These are phyloP conservation scores for Nakazawaea wickerhamii DNA, from an alignment of 805 yeast species.

Conservation along the genomic window DNA sequence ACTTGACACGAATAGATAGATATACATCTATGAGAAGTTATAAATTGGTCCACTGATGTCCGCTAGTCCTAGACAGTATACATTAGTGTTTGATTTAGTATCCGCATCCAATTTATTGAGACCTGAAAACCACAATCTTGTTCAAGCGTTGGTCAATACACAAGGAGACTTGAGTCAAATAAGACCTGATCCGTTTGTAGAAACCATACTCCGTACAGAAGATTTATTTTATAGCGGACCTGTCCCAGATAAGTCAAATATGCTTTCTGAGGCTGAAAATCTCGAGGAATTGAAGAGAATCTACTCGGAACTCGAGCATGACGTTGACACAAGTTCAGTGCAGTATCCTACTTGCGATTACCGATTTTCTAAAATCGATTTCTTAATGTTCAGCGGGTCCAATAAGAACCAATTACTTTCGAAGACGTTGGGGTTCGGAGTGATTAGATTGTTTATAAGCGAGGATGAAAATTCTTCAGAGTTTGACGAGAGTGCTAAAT, in stretches of 20 bases:
- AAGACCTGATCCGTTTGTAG: background rate
- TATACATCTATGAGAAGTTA: background rate
- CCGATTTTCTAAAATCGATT: constrained; percentile 29
- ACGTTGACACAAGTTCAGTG: background rate
- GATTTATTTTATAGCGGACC: constrained; percentile 3
- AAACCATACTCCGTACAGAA: background rate
- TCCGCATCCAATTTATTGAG: constrained; percentile 20
- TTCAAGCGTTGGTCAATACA: constrained; percentile 15
- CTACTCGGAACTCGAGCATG: constrained; percentile 2
- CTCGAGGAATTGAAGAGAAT: constrained; percentile 14
- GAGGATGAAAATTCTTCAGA: constrained; percentile 16
- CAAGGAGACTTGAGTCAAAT: background rate
- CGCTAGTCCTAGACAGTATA: constrained; percentile 14
- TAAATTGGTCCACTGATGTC: background rate
- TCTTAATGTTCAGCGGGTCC: constrained; percentile 22
- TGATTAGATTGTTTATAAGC: constrained; percentile 54
- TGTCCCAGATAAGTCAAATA: background rate
- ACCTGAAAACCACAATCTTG: constrained; percentile 17
- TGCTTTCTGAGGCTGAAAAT: constrained; percentile 4
- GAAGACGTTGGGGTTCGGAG: constrained; percentile 65
- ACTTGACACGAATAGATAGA: no score
- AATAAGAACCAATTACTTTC: constrained; percentile 38
- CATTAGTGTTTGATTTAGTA: constrained; percentile 24
- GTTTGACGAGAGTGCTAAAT: constrained; percentile 24
- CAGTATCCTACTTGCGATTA: constrained; percentile 21